phyloP scores from a whole-genome alignment of 768 basidiomycete genomes.

The Leccinum sublutescens region DNA sequence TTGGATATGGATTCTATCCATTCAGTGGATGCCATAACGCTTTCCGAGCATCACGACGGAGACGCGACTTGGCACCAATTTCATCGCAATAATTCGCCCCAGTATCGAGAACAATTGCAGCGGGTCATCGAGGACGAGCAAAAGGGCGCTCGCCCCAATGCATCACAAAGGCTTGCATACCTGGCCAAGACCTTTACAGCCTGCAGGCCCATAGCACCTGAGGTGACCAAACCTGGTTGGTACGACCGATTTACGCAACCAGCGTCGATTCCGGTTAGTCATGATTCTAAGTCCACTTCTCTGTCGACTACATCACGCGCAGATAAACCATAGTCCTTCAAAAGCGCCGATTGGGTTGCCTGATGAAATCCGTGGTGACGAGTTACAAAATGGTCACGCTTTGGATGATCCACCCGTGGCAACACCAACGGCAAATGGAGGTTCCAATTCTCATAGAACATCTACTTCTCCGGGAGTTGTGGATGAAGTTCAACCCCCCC shows the following conservation, averaged over 20 bases:
- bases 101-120: constrained; percentile 14
- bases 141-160: constrained; percentile 36
- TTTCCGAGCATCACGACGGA: constrained; percentile 14
- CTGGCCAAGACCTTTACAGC: constrained; percentile 47
- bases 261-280: constrained; percentile 25
- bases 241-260: constrained; percentile 47
- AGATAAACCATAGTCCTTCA: constrained; percentile 20
- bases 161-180: constrained; percentile 38
- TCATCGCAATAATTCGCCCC: constrained; percentile 25
- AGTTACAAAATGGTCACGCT: constrained; percentile 1
- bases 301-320: background rate
- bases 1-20: constrained; percentile 34
- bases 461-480: background rate
- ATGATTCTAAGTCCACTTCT: background rate
- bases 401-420: background rate
- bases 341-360: constrained; percentile 15
- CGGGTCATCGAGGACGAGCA: constrained; percentile 33
- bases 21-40: constrained; percentile 36
- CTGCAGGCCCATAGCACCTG: constrained; percentile 46
- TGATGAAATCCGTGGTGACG: constrained; percentile 9
- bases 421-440: background rate
- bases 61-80: constrained; percentile 35
- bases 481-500: background rate
- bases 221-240: constrained; percentile 51
- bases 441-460: background rate